These are phyloP conservation scores for Neurospora discreta DNA, from an alignment of 495 filamentous ascomycete genomes.

Conservation along the genomic window DNA sequence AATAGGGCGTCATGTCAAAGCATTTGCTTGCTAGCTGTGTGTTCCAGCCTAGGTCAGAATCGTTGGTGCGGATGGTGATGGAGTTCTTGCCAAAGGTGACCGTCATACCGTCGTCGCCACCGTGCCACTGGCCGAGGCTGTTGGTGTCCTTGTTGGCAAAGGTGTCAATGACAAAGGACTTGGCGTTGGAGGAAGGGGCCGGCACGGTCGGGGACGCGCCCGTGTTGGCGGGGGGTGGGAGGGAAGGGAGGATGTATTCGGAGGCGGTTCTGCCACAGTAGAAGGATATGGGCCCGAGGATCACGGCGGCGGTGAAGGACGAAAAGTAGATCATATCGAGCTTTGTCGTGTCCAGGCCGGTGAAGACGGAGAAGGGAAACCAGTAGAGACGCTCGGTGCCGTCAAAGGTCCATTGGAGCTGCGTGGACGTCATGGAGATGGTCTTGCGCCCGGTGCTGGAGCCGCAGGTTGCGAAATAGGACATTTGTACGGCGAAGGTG, in stretches of 20 bases:
- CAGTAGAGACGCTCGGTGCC: conserved; percentile 50
- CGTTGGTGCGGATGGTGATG: conserved; percentile 50
- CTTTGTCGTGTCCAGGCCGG: conserved; percentile 40
- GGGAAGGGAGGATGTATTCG: conserved; percentile 39
- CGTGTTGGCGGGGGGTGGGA: conserved; percentile 12
- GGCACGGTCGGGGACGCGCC: conserved; percentile 29
- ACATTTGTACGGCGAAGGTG: conserved; percentile 42
- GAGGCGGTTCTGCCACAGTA: conserved; percentile 44
- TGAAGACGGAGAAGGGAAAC: conserved; percentile 44
- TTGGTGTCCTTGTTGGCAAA: conserved; percentile 48
- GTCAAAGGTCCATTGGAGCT: conserved; percentile 51
- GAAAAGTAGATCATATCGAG: conserved; percentile 41
- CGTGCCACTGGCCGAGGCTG: conserved; percentile 61
- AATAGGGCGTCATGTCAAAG: conserved; percentile 47
- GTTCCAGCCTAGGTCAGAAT: conserved; percentile 60
- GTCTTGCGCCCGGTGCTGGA: conserved; percentile 29
- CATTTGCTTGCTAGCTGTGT: conserved; percentile 52
- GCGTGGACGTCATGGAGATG: conserved; percentile 27
- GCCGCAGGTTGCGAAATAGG: conserved; percentile 30
- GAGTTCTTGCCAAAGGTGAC: conserved; percentile 36
- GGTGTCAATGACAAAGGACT: conserved; percentile 54
- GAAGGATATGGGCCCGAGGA: conserved; percentile 46
- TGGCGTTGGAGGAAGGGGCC: conserved; percentile 36
- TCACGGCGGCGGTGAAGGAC: conserved; percentile 33
- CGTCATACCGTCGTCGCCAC: conserved; percentile 43